A percentile compares a stretch with the other conserved stretches of the same genome.
phyloP scores from a whole-genome alignment of 2,329 filamentous ascomycete species.

The Cladosporium cucumerinum region DNA sequence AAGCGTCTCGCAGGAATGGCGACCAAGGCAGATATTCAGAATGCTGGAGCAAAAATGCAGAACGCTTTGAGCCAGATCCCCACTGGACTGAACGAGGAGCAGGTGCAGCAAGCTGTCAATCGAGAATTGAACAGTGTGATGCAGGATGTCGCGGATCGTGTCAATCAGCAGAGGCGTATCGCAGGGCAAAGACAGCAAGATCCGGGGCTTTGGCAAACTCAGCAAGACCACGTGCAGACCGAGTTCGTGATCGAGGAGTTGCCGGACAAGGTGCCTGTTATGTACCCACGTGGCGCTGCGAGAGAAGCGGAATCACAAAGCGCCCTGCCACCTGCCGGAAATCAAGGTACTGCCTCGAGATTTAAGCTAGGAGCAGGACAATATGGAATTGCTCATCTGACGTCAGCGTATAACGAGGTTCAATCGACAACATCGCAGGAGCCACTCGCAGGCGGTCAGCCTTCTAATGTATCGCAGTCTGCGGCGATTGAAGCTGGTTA shows the following conservation, averaged over 20 bases:
- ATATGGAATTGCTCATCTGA: background rate
- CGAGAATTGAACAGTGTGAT: constrained; percentile 17
- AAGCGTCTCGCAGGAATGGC: constrained; percentile 18
- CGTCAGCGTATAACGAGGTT: background rate
- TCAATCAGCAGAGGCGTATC: background rate
- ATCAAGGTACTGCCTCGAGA: background rate
- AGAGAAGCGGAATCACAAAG: background rate
- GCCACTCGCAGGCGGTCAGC: background rate
- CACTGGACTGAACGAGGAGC: background rate
- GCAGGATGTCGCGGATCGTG: constrained; percentile 2
- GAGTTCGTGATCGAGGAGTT: constrained; percentile 14
- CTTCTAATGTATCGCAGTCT: background rate
- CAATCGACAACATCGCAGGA: background rate
- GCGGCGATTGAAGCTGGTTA: background rate
- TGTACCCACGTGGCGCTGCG: background rate
- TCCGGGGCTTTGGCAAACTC: background rate
- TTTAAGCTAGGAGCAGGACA: background rate
- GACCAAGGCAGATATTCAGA: constrained; percentile 17
- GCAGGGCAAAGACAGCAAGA: background rate
- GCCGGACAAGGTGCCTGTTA: background rate
- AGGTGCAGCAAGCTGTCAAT: constrained; percentile 17
- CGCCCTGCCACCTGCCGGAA: background rate
- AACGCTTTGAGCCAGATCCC: constrained; percentile 16
- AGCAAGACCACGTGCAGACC: background rate
- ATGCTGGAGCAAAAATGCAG: constrained; percentile 15